Base-by-base conservation (phyloP, 495 filamentous ascomycete genomes). In the Hypoxylon fragiforme region DNA sequence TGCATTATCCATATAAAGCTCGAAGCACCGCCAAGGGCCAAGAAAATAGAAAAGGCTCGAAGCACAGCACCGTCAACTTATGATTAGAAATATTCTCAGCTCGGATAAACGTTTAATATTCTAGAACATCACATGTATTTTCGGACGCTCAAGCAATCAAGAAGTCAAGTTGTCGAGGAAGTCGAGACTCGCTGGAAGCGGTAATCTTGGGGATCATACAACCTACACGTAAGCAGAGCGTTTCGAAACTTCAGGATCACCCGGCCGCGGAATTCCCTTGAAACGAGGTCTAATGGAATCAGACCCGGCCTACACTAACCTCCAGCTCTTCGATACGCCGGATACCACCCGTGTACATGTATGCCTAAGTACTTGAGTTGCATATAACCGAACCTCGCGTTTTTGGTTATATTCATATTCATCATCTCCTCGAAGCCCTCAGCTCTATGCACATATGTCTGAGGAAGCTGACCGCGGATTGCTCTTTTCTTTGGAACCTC, bases 171-270 rank as follows among this genome's bases (percentile, higher is more conserved):
- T n/a, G n/a, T n/a, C n/a, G n/a, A n/a, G n/a, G n/a, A 18, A 54
- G 15, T 45, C 44, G 44, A 54, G 38, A 54, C 46, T 55, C 18
- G 30, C 37, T 39, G 46, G 24, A 16, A 14, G n/a, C 21, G 46
- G 31, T 52, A 47, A 61, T 56, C 46, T 39, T 13, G 51, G 42
- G 38, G 45, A 56, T 56, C 46, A 55, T 55, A 52, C 57, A 46
- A 18, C 32, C 38, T 51, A 50, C 44, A 44, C 47, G 52, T 57
- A 49, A 57, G 52, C 43, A 15, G 47, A 39, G 24, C 31, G 51
- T 49, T 62, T 56, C 48, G 38, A 50, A 57, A 57, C 52, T 56
- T 35, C 45, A 43, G 36, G 32, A 50, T 44, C 34, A 22, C 18
- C 46, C 37, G 30, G 22, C 44, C 3, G 41, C 40, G 19, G 30